Evolutionary conservation across 2,329 filamentous ascomycete species (phyloP).

Genomic region (Trichoderma atrobrunneum): DNA sequence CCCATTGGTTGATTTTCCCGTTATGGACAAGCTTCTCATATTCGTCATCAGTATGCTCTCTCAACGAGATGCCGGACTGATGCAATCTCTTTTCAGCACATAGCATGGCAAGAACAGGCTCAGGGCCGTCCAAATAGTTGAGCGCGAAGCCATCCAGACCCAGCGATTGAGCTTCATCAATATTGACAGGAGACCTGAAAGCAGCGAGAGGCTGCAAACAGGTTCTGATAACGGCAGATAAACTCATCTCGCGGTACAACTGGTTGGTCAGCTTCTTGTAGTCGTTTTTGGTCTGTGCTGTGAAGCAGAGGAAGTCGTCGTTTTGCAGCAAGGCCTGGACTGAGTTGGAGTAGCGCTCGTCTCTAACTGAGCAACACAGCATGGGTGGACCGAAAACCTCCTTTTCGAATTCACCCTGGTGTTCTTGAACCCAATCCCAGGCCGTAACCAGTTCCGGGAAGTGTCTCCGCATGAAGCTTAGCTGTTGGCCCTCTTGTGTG

Average conservation of each 20-base stretch:
- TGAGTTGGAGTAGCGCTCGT: slow-evolving; percentile 61
- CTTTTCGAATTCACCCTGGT: slow-evolving; percentile 67
- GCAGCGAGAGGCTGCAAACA: slow-evolving; percentile 52
- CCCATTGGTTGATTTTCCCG: slow-evolving; percentile 63
- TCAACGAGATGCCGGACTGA: slow-evolving; percentile 61
- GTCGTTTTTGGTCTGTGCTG: slow-evolving; percentile 71
- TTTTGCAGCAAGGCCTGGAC: slow-evolving; percentile 50
- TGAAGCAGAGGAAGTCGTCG: slow-evolving; percentile 65
- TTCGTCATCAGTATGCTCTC: slow-evolving; percentile 63
- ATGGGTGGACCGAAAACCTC: slow-evolving; percentile 79
- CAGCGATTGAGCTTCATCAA: slow-evolving; percentile 51
- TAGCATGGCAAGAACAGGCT: slow-evolving; percentile 81
- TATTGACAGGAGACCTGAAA: slow-evolving; percentile 54
- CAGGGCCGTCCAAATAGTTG: slow-evolving; percentile 77
- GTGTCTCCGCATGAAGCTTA: slow-evolving; percentile 58
- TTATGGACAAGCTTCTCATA: slow-evolving; percentile 62
- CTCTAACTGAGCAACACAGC: slow-evolving; percentile 74
- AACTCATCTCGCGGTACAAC: slow-evolving; percentile 59
- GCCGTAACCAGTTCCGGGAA: slow-evolving; percentile 65
- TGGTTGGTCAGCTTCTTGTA: slow-evolving; percentile 68
- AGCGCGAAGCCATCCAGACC: slow-evolving; percentile 80
- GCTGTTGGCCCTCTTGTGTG: slow-evolving; percentile 72
- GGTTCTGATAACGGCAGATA: slow-evolving; percentile 71
- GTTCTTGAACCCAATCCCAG: slow-evolving; percentile 78
- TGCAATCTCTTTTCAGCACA: slow-evolving; percentile 72